phyloP scores from a whole-genome alignment of 169 alveolate species.

The Eimeria sp. region DNA sequence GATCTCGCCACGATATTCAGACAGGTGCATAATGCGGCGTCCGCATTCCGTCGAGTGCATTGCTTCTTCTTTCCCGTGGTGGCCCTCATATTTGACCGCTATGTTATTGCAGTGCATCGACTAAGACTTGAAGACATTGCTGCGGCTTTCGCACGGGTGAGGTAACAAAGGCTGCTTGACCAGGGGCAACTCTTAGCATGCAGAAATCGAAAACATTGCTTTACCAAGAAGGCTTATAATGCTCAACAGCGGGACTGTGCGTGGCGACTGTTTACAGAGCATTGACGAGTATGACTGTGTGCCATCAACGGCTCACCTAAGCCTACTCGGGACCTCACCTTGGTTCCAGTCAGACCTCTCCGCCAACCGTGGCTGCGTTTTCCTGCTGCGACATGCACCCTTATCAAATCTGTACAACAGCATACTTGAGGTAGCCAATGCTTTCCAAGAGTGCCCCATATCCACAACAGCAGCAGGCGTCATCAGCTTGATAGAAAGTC shows the following conservation, averaged over 20 bases:
- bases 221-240: not conserved
- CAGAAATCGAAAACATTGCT: not conserved
- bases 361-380: slow-evolving; percentile 18
- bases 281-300: slow-evolving; percentile 43
- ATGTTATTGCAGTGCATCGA: slow-evolving; percentile 25
- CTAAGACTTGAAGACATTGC: slow-evolving; percentile 34
- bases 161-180: not conserved
- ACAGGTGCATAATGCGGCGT: slow-evolving; percentile 24
- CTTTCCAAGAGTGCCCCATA: slow-evolving; percentile 49
- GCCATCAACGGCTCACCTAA: slow-evolving; percentile 4
- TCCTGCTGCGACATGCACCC: slow-evolving; percentile 64
- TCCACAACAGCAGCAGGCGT: slow-evolving; percentile 28
- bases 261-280: slow-evolving; percentile 34
- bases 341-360: slow-evolving; percentile 48
- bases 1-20: slow-evolving; percentile 60
- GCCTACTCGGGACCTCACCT: slow-evolving; percentile 22
- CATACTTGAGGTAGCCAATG: slow-evolving; percentile 9
- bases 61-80: slow-evolving; percentile 49
- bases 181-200: not conserved
- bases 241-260: not conserved
- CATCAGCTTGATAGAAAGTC: not conserved
- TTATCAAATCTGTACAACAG: slow-evolving; percentile 48
- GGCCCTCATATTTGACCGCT: slow-evolving; percentile 30
- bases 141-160: slow-evolving; percentile 50
- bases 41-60: slow-evolving; percentile 64